Evolutionary conservation across 1,139 yeast genomes (phyloP).

Genomic region (Geotrichum klebahnii): DNA sequence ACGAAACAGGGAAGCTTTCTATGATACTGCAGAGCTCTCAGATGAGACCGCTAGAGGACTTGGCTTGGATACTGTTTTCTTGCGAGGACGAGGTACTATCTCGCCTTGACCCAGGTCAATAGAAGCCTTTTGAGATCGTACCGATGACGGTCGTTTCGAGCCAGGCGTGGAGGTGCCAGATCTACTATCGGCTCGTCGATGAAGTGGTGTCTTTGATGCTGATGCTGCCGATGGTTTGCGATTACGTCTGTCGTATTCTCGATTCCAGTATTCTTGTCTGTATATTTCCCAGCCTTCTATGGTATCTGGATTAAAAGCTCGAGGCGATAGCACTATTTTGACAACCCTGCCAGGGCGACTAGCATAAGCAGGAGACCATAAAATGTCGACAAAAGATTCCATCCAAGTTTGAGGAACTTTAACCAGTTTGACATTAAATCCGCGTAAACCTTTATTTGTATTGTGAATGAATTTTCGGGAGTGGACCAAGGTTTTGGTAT

Average conservation of each 20-base stretch:
- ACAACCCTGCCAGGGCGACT: slow-evolving; percentile 39
- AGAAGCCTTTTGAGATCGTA: slow-evolving; percentile 8
- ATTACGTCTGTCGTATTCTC: slow-evolving; percentile 64
- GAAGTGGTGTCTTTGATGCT: slow-evolving; percentile 2
- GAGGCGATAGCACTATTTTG: slow-evolving; percentile 72
- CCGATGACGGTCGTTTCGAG: slow-evolving; percentile 1
- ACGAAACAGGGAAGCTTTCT: too few species aligned
- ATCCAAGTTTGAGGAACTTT: slow-evolving; percentile 59
- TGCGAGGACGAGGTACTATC: slow-evolving; percentile 10
- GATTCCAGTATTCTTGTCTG: slow-evolving; percentile 87
- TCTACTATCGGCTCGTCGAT: slow-evolving; percentile 13
- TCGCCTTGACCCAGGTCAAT: slow-evolving; percentile 15
- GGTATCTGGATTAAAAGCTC: slow-evolving; percentile 75
- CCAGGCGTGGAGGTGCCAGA: background rate
- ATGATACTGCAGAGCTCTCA: background rate
- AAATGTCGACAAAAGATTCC: slow-evolving; percentile 40
- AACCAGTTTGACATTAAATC: slow-evolving; percentile 72
- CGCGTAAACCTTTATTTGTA: slow-evolving; percentile 83
- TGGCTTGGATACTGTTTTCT: slow-evolving; percentile 12
- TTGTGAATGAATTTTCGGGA: slow-evolving; percentile 74
- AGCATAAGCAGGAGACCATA: slow-evolving; percentile 32
- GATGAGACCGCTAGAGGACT: background rate
- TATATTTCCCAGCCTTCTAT: slow-evolving; percentile 95
- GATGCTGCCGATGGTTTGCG: slow-evolving; percentile 5
- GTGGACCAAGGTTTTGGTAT: slow-evolving; percentile 73